Percentiles rank a stretch among this genome's conserved stretches.
phyloP scores from a whole-genome alignment of 2,329 filamentous ascomycete species.

The Plenodomus tracheiphilus region DNA sequence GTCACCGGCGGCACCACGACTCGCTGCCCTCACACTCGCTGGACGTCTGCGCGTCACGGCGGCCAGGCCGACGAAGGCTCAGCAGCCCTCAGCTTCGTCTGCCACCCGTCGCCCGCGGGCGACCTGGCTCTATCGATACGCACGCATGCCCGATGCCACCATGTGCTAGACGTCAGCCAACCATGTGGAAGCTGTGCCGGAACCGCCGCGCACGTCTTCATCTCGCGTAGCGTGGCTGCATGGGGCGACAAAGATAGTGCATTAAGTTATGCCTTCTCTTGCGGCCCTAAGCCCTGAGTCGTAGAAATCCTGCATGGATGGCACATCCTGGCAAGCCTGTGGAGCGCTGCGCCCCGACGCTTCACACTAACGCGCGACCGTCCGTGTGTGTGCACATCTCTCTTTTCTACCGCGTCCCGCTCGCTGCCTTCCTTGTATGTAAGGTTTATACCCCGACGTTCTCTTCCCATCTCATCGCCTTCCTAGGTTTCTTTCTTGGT shows the following conservation, averaged over 20 bases:
- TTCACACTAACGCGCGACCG: constrained; percentile 42
- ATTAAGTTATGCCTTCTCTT: constrained; percentile 10
- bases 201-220: constrained; percentile 39
- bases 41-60: constrained; percentile 5
- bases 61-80: constrained; percentile 15
- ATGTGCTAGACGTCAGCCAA: constrained; percentile 20
- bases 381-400: constrained; percentile 46
- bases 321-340: constrained; percentile 38
- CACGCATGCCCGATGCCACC: constrained; percentile 17
- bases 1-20: constrained; percentile 2
- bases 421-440: background rate
- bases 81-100: constrained; percentile 9
- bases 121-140: background rate
- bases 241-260: constrained; percentile 37
- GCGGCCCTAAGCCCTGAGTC: constrained; percentile 20
- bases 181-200: constrained; percentile 21
- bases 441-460: constrained; percentile 12
- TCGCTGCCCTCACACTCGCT: constrained; percentile 2
- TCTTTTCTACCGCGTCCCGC: constrained; percentile 49
- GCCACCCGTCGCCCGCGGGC: background rate
- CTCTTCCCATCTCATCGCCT: constrained; percentile 37
- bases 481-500: constrained; percentile 44
- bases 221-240: constrained; percentile 36
- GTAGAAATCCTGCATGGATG: background rate
- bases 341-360: constrained; percentile 43